Evolutionary conservation across 139 green algal genomes (phyloP), one percentile per base, ranked within the genome.

Genomic region (Asterochloris erici): DNA sequence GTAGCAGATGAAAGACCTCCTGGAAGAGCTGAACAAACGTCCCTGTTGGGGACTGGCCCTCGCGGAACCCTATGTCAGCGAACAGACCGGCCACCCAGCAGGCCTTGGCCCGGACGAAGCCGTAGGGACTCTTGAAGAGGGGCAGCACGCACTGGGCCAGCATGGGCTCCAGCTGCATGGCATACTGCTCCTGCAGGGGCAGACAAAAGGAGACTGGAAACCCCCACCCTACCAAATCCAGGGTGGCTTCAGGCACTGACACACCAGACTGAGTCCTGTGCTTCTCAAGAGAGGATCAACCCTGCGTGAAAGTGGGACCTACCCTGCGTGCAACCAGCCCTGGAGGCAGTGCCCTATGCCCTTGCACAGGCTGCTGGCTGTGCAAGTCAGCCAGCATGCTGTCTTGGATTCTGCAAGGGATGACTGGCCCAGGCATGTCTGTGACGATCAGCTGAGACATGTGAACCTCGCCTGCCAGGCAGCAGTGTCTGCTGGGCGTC

Each of bases 71-170:
- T 29, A 96, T 93, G 82, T 96, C 93, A 10, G 86, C 91, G 81
- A 93, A 99, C 81, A 90, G 81, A 24, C 92, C 93, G 0, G 90
- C 86, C 71, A 98, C 82, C 97, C 96, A 99, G 81, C 86, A 93
- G 9, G 95, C 96, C 89, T 98, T 98, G 79, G 93, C 90, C 14
- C 97, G 87, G 78, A 99, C 89, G 90, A 98, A 93, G 26, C 82
- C 89, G 73, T 88, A 84, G 0, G 85, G 85, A 0, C 84, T 91
- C 62, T 82, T 54, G 73, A 98, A 96, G 64, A 89, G 87, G n/a
- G 94, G 94, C 81, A 94, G 60, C 77, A 98, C 90, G 77, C 93
- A 89, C 83, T 89, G 84, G 69, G 90, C 69, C 79, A 99, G 87
- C 90, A 99, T 95, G 47, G 85, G 75, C 81, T 97, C 94, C 78